phyloP scores from a whole-genome alignment of 768 basidiomycete genomes.

The Termitomyces sp. region DNA sequence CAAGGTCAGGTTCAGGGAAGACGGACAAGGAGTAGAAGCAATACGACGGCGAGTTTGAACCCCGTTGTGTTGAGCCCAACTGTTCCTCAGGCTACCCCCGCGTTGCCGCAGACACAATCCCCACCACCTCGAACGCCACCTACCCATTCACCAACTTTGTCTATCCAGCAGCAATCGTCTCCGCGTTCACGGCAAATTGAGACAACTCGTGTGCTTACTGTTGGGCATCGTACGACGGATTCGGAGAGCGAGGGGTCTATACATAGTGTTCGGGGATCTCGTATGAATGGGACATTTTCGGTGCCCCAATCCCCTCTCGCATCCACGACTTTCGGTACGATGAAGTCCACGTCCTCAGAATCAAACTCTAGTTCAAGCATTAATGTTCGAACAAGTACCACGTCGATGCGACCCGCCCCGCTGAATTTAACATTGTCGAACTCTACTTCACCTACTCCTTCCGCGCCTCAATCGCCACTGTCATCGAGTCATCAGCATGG shows the following conservation, averaged over 20 bases:
- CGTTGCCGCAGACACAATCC: neutral
- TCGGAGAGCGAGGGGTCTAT: slow-evolving; percentile 2
- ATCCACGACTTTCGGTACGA: neutral
- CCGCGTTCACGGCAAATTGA: neutral
- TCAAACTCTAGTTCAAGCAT: neutral
- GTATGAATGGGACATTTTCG: neutral
- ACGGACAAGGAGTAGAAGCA: slow-evolving; percentile 8
- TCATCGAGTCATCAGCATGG: neutral
- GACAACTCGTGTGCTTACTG: neutral
- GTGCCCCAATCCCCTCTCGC: neutral
- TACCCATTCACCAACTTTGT: neutral
- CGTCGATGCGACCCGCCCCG: slow-evolving; percentile 21
- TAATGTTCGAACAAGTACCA: neutral
- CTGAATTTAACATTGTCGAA: slow-evolving; percentile 16
- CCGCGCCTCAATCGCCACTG: neutral
- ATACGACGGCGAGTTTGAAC: slow-evolving; percentile 11
- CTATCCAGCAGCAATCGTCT: neutral
- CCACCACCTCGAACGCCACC: neutral
- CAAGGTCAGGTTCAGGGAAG: neutral
- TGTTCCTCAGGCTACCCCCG: neutral
- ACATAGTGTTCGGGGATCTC: neutral
- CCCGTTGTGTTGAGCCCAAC: slow-evolving; percentile 1
- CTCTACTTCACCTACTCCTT: neutral
- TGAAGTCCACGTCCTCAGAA: neutral
- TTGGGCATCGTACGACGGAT: neutral